Conservation (phyloP, 2,329 filamentous ascomycete species). For the Aureobasidium sp. region DNA sequence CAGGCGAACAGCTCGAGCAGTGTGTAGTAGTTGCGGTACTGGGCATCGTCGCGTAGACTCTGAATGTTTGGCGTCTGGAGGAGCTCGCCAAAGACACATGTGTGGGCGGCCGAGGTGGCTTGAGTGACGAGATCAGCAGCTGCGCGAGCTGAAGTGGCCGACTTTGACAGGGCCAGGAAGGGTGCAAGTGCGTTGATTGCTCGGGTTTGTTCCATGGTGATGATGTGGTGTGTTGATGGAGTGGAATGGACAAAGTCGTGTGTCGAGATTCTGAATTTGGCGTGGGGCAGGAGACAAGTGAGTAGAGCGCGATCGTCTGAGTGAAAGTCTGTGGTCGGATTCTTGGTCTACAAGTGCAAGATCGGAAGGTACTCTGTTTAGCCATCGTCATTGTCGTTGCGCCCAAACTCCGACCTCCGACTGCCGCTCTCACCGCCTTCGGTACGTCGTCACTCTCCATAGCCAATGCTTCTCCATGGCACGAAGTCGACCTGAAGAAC, state of each 20-base stretch:
- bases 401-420: conserved; percentile 7
- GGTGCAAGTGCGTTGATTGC: conserved; percentile 60
- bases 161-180: conserved; percentile 83
- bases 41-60: conserved; percentile 54
- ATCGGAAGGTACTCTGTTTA: conserved; percentile 6
- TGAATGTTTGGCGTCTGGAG: conserved; percentile 73
- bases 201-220: conserved; percentile 62
- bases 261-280: not conserved
- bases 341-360: not conserved
- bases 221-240: not conserved
- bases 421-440: not conserved
- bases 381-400: not conserved
- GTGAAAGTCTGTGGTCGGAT: not conserved
- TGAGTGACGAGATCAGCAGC: conserved; percentile 78
- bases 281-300: not conserved
- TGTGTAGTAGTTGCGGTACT: conserved; percentile 56
- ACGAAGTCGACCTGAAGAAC: not conserved
- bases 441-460: not conserved
- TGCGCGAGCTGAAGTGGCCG: conserved; percentile 73
- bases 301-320: not conserved
- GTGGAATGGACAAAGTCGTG: not conserved
- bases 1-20: conserved; percentile 86
- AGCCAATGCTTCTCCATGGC: not conserved
- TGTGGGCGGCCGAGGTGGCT: conserved; percentile 82
- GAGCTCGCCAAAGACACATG: conserved; percentile 92